A percentile compares a stretch with the other conserved stretches of the same genome.
Conservation (phyloP, 805 yeast species). For the Candida gorgasii region DNA sequence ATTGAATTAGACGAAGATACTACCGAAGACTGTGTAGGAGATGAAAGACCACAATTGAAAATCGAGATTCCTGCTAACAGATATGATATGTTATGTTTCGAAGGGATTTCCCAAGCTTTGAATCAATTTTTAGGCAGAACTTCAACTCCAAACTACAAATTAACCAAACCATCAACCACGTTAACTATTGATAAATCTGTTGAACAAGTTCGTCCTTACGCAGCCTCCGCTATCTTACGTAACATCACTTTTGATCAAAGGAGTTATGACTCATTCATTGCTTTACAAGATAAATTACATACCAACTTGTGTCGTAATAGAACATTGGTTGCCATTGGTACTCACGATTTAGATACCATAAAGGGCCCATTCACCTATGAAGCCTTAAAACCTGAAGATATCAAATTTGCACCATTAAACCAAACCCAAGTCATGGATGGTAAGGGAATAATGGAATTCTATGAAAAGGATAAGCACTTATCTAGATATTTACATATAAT, state of each 20-base stretch:
- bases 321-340: conserved; percentile 96
- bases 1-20: conserved; percentile 97
- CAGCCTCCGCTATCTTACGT: conserved; percentile 92
- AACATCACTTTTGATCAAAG: conserved; percentile 79
- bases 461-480: conserved; percentile 85
- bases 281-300: conserved; percentile 94
- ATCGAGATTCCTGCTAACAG: conserved; percentile 98
- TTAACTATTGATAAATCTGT: conserved; percentile 79
- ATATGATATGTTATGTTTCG: conserved; percentile 96
- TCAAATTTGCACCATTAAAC: conserved; percentile 74
- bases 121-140: conserved; percentile 81
- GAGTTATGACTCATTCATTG: conserved; percentile 90
- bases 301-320: conserved; percentile 95
- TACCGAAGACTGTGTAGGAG: conserved; percentile 68
- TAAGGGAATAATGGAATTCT: conserved; percentile 78
- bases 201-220: conserved; percentile 79
- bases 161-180: conserved; percentile 59
- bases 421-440: conserved; percentile 74
- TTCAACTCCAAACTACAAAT: conserved; percentile 64
- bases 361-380: conserved; percentile 84
- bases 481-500: conserved; percentile 88
- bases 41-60: conserved; percentile 93
- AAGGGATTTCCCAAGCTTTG: conserved; percentile 94
- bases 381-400: conserved; percentile 75
- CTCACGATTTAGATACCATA: conserved; percentile 87